Conservation (phyloP, 345 rosid genomes). For the Bretschneidera sinensis region DNA sequence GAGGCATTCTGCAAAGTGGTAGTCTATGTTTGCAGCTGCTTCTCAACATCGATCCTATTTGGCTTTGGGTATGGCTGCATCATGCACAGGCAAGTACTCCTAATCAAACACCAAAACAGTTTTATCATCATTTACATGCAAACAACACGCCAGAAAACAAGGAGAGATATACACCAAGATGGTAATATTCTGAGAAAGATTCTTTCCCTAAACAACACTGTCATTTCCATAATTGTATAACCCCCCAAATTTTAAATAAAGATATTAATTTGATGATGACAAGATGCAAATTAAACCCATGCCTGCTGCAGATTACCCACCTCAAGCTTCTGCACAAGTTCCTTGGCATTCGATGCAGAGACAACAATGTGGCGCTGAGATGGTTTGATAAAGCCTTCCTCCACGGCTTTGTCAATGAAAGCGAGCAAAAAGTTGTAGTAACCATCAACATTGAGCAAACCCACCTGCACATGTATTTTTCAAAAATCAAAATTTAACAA, state of each 20-base stretch:
- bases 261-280: constrained; percentile 12
- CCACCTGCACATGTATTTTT: constrained; percentile 63
- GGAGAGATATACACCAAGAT: constrained; percentile 5
- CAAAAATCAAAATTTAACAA: background rate
- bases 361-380: constrained; percentile 84
- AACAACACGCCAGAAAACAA: too few species aligned
- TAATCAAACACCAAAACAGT: constrained; percentile 18
- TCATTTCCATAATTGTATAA: constrained; percentile 15
- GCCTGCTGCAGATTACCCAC: constrained; percentile 46
- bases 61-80: constrained; percentile 67
- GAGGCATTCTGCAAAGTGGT: constrained; percentile 45
- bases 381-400: constrained; percentile 90
- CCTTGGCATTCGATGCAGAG: constrained; percentile 87
- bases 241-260: background rate
- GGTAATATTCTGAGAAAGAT: constrained; percentile 8
- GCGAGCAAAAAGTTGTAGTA: constrained; percentile 81
- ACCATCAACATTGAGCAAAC: constrained; percentile 93
- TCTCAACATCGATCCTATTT: constrained; percentile 77
- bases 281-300: background rate
- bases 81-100: constrained; percentile 86
- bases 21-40: constrained; percentile 25
- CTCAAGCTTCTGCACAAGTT: constrained; percentile 92
- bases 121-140: constrained; percentile 8
- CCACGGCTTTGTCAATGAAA: constrained; percentile 94
- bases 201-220: constrained; percentile 16